Evolutionary conservation across 1,284 basidiomycete species (phyloP).

Genomic region (Kwoniella shivajii): DNA sequence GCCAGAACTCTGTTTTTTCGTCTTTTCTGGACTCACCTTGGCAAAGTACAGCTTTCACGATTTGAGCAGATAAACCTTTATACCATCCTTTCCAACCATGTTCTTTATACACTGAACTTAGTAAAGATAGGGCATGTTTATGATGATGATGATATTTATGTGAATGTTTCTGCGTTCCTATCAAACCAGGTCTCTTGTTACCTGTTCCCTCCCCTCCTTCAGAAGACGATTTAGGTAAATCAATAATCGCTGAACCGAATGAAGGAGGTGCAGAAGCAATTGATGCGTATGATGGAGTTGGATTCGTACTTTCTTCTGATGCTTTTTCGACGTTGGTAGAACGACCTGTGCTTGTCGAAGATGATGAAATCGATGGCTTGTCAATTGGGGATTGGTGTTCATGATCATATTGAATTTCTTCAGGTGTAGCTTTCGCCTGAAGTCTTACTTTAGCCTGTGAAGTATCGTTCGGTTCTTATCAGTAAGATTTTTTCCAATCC

Average conservation of each 20-base stretch:
- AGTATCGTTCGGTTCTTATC: no score
- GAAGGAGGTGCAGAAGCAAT: constrained; percentile 16
- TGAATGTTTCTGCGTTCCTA: not conserved
- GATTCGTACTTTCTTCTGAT: not conserved
- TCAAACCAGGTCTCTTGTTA: not conserved
- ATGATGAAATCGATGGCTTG: no score
- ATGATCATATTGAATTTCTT: not conserved
- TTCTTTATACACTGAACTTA: constrained; percentile 70
- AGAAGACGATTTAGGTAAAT: not conserved
- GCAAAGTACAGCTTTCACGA: constrained; percentile 63
- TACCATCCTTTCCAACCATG: constrained; percentile 91
- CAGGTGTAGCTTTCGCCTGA: constrained; percentile 63
- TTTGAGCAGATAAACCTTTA: constrained; percentile 73
- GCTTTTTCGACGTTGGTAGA: not conserved
- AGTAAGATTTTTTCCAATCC: no score
- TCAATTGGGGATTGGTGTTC: constrained; percentile 4
- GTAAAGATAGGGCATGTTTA: constrained; percentile 55
- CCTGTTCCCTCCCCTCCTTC: not conserved
- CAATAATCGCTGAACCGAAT: constrained; percentile 12
- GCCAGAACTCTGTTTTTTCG: no score
- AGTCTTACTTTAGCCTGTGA: constrained; percentile 87
- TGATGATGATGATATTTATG: constrained; percentile 13
- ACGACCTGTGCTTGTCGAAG: not conserved
- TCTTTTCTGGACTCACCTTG: constrained; percentile 54
- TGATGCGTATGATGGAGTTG: constrained; percentile 35